A percentile compares a stretch with the other conserved stretches of the same genome.
Conservation (phyloP, 805 yeast genomes). For the Jamesozyma rosinii region DNA sequence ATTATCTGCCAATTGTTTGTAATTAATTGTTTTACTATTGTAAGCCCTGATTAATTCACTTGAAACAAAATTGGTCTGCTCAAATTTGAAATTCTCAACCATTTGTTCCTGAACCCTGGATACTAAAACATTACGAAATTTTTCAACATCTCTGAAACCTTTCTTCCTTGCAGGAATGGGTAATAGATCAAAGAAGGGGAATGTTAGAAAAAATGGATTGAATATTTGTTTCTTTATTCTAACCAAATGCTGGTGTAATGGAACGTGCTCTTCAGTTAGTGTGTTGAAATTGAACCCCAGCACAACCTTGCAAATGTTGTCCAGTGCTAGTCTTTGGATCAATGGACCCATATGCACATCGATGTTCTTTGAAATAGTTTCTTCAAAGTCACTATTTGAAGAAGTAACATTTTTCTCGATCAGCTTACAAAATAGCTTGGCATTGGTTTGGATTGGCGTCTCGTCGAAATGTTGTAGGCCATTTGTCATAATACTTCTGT, state of each 20-base stretch:
- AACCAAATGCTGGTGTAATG: conserved; percentile 35
- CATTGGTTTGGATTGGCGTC: conserved; percentile 33
- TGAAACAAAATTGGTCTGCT: conserved; percentile 33
- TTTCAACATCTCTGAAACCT: conserved; percentile 37
- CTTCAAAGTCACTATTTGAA: neutral
- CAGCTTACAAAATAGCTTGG: conserved; percentile 28
- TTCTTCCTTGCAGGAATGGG: conserved; percentile 40
- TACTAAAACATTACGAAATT: conserved; percentile 34
- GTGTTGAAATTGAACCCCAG: conserved; percentile 42
- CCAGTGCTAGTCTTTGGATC: conserved; percentile 40
- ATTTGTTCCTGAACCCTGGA: conserved; percentile 30
- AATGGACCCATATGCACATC: conserved; percentile 28
- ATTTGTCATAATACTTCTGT: conserved; percentile 38
- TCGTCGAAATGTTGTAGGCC: conserved; percentile 43
- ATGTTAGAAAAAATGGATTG: conserved; percentile 44
- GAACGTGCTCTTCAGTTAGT: conserved; percentile 25
- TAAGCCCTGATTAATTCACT: conserved; percentile 36
- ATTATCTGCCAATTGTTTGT: conserved; percentile 45
- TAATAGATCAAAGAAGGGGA: conserved; percentile 44
- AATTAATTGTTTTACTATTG: conserved; percentile 31
- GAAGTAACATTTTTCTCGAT: conserved; percentile 12
- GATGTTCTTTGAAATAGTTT: conserved; percentile 2
- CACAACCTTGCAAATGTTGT: conserved; percentile 42
- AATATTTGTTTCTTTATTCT: conserved; percentile 45
- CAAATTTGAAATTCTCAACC: conserved; percentile 25